phyloP scores from a whole-genome alignment of 192 early-diverging fungal species.

The Ambispora gerdemannii region DNA sequence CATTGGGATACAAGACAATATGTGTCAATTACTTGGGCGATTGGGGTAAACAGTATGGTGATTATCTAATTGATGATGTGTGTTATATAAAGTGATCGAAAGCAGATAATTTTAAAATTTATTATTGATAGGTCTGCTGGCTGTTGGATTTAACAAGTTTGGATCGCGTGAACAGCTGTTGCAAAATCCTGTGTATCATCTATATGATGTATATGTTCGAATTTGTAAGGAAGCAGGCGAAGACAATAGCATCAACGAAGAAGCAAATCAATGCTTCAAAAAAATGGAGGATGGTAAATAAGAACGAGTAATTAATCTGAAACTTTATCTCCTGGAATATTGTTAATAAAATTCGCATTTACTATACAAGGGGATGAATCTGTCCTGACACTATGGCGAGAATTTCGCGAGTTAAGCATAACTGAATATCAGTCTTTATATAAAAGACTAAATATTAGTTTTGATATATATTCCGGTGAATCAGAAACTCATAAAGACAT shows the following conservation, averaged over 20 bases:
- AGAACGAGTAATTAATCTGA: too few species aligned
- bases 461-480: slow-evolving; percentile 90
- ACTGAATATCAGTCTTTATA: slow-evolving; percentile 80
- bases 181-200: slow-evolving; percentile 79
- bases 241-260: slow-evolving; percentile 61
- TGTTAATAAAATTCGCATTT: neutral
- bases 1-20: slow-evolving; percentile 76
- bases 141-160: slow-evolving; percentile 79
- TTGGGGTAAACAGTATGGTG: slow-evolving; percentile 98
- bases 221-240: slow-evolving; percentile 70
- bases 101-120: neutral
- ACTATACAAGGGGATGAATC: slow-evolving; percentile 48
- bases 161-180: slow-evolving; percentile 66
- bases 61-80: slow-evolving; percentile 21
- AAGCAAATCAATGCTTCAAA: slow-evolving; percentile 82
- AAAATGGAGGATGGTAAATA: slow-evolving; percentile 78
- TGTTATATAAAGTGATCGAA: too few species aligned
- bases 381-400: slow-evolving; percentile 71
- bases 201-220: slow-evolving; percentile 87
- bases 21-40: slow-evolving; percentile 96
- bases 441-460: slow-evolving; percentile 73
- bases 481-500: slow-evolving; percentile 74
- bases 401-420: slow-evolving; percentile 84
- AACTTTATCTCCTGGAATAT: neutral
- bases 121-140: slow-evolving; percentile 65